These are phyloP conservation scores for Sporothrix brunneoviolacea DNA, from an alignment of 2,329 filamentous ascomycete genomes.

Conservation along the genomic window DNA sequence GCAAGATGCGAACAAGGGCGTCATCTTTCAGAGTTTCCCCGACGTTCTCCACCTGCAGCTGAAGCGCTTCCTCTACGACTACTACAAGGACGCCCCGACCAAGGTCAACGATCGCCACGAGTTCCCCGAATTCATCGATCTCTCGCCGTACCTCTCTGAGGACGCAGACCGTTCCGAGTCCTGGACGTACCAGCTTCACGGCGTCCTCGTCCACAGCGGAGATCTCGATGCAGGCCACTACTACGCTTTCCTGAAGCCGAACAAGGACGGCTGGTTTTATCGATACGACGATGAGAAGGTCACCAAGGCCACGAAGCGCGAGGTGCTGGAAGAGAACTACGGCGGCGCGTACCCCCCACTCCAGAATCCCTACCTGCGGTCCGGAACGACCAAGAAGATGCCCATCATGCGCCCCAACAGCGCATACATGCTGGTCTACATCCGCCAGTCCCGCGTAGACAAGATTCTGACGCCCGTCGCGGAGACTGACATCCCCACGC, in stretches of 20 bases:
- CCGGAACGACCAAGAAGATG: conserved; percentile 45
- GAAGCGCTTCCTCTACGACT: conserved; percentile 97
- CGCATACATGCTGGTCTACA: conserved; percentile 98
- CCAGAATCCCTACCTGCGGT: conserved; percentile 40
- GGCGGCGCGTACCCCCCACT: conserved; percentile 67
- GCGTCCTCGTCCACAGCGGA: conserved; percentile 92
- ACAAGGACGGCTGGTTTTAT: conserved; percentile 90
- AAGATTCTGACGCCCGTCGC: conserved; percentile 70
- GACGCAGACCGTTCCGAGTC: conserved; percentile 81
- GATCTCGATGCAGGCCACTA: conserved; percentile 97
- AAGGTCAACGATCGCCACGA: conserved; percentile 95
- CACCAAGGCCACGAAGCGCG: conserved; percentile 83
- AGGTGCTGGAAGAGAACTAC: conserved; percentile 94
- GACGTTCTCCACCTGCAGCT: conserved; percentile 91
- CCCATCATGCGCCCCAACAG: conserved; percentile 65
- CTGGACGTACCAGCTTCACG: conserved; percentile 88
- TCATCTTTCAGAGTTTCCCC: conserved; percentile 93
- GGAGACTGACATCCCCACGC: conserved; percentile 71
- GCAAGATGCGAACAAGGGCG: conserved; percentile 94
- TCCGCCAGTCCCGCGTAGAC: conserved; percentile 79
- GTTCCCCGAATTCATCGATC: conserved; percentile 78
- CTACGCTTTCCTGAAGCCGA: conserved; percentile 92
- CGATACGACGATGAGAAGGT: conserved; percentile 97
- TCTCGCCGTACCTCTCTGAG: conserved; percentile 77
- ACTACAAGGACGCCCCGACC: conserved; percentile 95